Conservation (phyloP, 2,329 filamentous ascomycete genomes). For the Truncatella angustata region DNA sequence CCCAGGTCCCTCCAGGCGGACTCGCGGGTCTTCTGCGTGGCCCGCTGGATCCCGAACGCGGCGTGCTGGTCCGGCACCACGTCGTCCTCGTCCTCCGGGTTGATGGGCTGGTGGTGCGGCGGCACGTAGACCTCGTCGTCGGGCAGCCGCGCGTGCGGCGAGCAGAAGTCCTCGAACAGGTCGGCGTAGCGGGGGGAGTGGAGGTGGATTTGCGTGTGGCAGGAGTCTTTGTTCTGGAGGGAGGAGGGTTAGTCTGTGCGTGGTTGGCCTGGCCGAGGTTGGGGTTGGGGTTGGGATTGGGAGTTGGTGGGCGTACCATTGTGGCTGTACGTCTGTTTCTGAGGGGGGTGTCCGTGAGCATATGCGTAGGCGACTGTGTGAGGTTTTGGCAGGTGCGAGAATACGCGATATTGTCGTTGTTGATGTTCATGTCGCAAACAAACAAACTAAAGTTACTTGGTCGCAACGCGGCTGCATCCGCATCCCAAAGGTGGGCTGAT, state of each 20-base stretch:
- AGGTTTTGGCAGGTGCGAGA: too few relatives aligned
- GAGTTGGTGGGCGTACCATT: neutral
- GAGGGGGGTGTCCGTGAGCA: too few relatives aligned
- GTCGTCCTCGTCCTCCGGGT: slow-evolving; percentile 86
- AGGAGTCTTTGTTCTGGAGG: slow-evolving; percentile 68
- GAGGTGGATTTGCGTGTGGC: slow-evolving; percentile 75
- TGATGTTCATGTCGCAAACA: too few relatives aligned
- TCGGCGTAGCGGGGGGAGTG: slow-evolving; percentile 70
- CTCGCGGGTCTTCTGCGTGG: slow-evolving; percentile 70
- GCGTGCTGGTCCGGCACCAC: slow-evolving; percentile 86
- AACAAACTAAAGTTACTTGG: too few relatives aligned
- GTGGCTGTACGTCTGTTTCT: too few relatives aligned
- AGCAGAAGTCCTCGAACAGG: slow-evolving; percentile 69
- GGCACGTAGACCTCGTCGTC: slow-evolving; percentile 81
- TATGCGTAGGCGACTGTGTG: too few relatives aligned
- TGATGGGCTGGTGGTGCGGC: slow-evolving; percentile 74
- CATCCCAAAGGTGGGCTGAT: too few relatives aligned
- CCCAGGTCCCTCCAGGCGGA: slow-evolving; percentile 78
- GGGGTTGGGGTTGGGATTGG: neutral
- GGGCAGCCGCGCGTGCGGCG: slow-evolving; percentile 67
- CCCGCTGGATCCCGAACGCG: slow-evolving; percentile 80
- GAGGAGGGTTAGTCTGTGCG: neutral
- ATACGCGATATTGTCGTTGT: too few relatives aligned
- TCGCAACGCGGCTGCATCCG: too few relatives aligned
- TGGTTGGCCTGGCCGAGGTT: neutral